phyloP scores from a whole-genome alignment of 306 rosid genomes.

The Boehmeria nivea region DNA sequence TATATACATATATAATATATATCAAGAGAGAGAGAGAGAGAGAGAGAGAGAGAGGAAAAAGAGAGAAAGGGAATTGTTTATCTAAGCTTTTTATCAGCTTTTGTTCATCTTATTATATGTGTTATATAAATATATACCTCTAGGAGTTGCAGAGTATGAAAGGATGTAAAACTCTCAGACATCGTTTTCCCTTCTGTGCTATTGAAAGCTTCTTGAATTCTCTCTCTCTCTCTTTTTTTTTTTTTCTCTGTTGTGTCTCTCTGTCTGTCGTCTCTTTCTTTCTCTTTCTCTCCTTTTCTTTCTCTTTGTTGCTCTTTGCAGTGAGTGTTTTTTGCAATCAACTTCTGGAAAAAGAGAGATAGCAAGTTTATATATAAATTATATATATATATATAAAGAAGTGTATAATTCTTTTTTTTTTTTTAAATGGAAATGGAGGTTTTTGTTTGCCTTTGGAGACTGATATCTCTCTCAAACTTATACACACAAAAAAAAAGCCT shows the following conservation, averaged over 20 bases:
- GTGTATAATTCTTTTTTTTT: too few species aligned
- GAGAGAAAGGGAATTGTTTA: too few species aligned
- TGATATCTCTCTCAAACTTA: constrained; percentile 51
- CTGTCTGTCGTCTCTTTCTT: constrained; percentile 52
- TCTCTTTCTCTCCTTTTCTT: constrained; percentile 68
- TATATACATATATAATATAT: too few species aligned
- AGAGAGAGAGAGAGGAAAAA: too few species aligned
- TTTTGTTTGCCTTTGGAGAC: constrained; percentile 23
- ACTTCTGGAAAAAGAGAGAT: constrained; percentile 59
- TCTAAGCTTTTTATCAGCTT: constrained; percentile 38
- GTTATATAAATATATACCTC: constrained; percentile 42
- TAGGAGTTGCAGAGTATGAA: constrained; percentile 58
- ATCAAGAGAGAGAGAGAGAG: too few species aligned
- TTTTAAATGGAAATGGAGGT: constrained; percentile 28
- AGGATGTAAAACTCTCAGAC: constrained; percentile 65
- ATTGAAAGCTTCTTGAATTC: constrained; percentile 59
- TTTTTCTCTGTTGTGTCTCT: constrained; percentile 47
- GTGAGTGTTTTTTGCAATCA: constrained; percentile 46
- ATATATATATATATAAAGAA: too few species aligned
- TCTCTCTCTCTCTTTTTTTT: too few species aligned
- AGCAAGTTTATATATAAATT: constrained; percentile 23
- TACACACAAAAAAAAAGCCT: constrained; percentile 10
- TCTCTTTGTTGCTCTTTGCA: constrained; percentile 37
- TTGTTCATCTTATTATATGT: constrained; percentile 24
- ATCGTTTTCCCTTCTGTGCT: constrained; percentile 71